Evolutionary conservation across 169 alveolate genomes (phyloP), one percentile per base, ranked within the genome.

Genomic region (Plasmodium ovale): DNA sequence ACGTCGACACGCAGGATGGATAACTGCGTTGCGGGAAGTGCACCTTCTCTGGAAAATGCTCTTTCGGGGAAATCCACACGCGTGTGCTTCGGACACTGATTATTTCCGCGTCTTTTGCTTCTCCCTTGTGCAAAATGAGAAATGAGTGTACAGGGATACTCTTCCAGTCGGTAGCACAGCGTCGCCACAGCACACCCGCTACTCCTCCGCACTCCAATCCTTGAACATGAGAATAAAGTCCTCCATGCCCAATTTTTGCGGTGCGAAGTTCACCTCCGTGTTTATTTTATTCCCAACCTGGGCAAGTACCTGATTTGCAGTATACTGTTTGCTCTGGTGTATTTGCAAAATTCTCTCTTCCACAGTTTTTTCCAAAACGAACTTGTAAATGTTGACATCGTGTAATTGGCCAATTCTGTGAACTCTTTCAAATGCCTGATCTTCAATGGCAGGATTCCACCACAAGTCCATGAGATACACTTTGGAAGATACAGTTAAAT

Each of bases 371-470:
- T 92, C 93, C 23, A 95, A 74, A 37, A 97, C 94, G 59, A 96
- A 92, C 60, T 97, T 93, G 70, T 89, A 87, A 56, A 96, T 94
- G 33, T 89, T 79, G 0, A 95, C 98, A 21, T 92, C 96, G 27
- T 95, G 87, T 62, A 91, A 94, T 77, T 98, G 98, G 0, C 99
- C 99, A 47, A 97, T 97, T 88, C 99, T 93, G 93, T 97, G 98
- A 6, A 97, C 97, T 56, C 99, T 93, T 74, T 96, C 97, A 70
- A 98, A 94, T 3, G 99, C 99, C 92, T 98, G 97, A 21, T 94
- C 92, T 88, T 96, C 98, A 10, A 95, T 95, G 44, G 97, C 97
- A 14, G 98, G 98, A 68, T 96, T 96, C 97, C 98, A 96, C 98
- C 98, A 96, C 51, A 96, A 95, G 68, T 96, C 98, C 64, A 95